Evolutionary conservation across 2,329 filamentous ascomycete species (phyloP), one percentile per base, ranked within the genome.

Genomic region (Leptographium flavum): DNA sequence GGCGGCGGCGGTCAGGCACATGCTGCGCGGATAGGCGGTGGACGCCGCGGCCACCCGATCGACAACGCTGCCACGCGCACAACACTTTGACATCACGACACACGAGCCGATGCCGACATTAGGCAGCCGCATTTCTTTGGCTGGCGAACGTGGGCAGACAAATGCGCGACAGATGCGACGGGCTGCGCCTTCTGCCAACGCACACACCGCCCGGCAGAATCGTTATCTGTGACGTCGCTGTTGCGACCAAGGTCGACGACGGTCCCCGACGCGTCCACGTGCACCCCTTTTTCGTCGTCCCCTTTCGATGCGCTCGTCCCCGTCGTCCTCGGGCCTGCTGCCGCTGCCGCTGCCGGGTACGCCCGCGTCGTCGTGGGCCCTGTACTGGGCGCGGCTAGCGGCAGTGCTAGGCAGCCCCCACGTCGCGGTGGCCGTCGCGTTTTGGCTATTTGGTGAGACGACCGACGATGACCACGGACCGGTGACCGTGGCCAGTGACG

Each of bases 381-480:
- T 76, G 46, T 90, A 85, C 61, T 70, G 71, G 47, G 76, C 80
- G 23, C 77, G 84, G 31, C 57, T 92, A 23, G 67, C 64, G 42
- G 66, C 71, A 19, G 55, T 83, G 39, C 77, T 92, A 46, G 71
- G 71, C 27, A 80, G 80, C 47, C 74, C 79, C 40, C 79, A 93
- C 56, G 71, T 73, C 1, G 70, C 80, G 42, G 84, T 94, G 15
- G 71, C 86, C 46, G 58, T 79, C 42, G 85, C 90, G 25, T 96
- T 96, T 58, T 96, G 88, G 88, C 70, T 95, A 2, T 93, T 96
- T 58, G 90, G 90, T 95, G 68, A 54, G 63, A 19, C 33, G 13
- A 25, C n/a, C n/a, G n/a, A n/a, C n/a, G n/a, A n/a, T n/a, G n/a
- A n/a, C n/a, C n/a, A n/a, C n/a, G n/a, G n/a, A n/a, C n/a, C n/a